Evolutionary conservation across 75 land plant genomes (phyloP).

Genomic region (Chamaecyparis obtusa): DNA sequence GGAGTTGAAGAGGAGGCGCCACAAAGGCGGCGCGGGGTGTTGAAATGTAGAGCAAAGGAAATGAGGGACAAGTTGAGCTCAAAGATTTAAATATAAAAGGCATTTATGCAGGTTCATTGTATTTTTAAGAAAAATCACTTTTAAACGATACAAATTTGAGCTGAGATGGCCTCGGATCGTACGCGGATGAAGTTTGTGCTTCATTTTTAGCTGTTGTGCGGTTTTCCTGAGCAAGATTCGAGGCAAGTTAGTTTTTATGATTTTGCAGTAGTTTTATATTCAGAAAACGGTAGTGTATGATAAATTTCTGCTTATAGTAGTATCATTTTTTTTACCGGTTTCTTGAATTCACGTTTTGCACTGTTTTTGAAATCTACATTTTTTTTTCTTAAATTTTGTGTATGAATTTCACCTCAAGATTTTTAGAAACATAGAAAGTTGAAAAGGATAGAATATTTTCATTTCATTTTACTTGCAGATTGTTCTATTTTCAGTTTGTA

Average conservation of each 20-base stretch:
- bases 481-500: background rate
- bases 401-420: background rate
- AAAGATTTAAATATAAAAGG: background rate
- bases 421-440: background rate
- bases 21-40: background rate
- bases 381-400: background rate
- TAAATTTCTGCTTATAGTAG: background rate
- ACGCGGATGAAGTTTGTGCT: background rate
- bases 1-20: background rate
- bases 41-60: background rate
- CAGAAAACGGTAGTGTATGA: background rate
- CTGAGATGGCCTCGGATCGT: background rate
- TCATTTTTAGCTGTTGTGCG: background rate
- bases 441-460: background rate
- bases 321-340: background rate
- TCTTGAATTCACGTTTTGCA: background rate
- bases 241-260: background rate
- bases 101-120: background rate
- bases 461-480: background rate
- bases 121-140: background rate
- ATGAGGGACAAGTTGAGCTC: background rate
- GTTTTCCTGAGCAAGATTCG: background rate
- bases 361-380: background rate
- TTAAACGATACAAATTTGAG: background rate
- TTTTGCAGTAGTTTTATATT: background rate